phyloP scores from a whole-genome alignment of 2,329 filamentous ascomycete genomes.

The Exutisphaerella laricina region DNA sequence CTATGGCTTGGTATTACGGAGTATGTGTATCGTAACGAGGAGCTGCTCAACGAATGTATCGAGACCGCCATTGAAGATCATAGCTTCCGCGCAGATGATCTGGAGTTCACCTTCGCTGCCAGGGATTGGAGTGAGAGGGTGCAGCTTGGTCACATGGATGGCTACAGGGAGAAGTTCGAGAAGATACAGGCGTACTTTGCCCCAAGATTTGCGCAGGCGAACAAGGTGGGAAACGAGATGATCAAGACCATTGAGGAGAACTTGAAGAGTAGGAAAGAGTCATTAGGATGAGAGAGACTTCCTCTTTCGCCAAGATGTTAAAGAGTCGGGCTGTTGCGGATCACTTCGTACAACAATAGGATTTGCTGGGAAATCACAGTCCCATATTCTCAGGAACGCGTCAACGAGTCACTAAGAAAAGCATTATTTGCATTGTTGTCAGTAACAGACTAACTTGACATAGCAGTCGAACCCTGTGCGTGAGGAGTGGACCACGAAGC shows the following conservation, averaged over 20 bases:
- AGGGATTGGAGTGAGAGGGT: conserved; percentile 95
- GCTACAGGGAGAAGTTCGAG: conserved; percentile 86
- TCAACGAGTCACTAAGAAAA: too few species aligned
- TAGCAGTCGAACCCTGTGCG: too few species aligned
- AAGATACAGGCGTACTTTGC: conserved; percentile 88
- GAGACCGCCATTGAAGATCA: conserved; percentile 82
- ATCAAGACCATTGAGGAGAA: conserved; percentile 91
- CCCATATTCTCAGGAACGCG: too few species aligned
- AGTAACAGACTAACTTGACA: too few species aligned
- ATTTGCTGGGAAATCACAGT: too few species aligned
- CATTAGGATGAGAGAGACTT: too few species aligned
- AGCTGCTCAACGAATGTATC: conserved; percentile 71
- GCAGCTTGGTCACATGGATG: conserved; percentile 82
- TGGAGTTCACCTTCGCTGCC: conserved; percentile 97
- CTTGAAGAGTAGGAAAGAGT: conserved; percentile 39
- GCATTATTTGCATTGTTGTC: too few species aligned
- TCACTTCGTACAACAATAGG: not conserved
- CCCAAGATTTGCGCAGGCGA: conserved; percentile 81
- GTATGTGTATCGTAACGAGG: conserved; percentile 80
- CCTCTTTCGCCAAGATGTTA: too few species aligned
- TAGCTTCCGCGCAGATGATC: conserved; percentile 87
- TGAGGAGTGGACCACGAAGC: not conserved
- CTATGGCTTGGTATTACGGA: conserved; percentile 97
- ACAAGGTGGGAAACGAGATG: conserved; percentile 89
- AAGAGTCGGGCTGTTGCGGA: not conserved